Conservation (phyloP, 441 rosid genomes). For the Syzygium syzygioides region DNA sequence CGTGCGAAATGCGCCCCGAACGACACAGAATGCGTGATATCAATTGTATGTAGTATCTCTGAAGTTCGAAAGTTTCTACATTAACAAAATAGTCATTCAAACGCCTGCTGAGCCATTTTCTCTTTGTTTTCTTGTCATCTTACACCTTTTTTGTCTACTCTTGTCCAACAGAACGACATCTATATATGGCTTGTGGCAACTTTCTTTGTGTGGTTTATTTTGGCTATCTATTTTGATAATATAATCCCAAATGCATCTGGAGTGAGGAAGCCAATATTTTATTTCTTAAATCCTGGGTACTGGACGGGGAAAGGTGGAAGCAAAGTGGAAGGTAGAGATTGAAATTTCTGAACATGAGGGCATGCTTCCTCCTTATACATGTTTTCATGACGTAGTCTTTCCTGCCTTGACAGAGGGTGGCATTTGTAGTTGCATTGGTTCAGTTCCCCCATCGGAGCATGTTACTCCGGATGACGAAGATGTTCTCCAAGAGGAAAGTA, state of each 20-base stretch:
- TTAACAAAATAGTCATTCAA: neutral
- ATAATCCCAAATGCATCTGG: slow-evolving; percentile 76
- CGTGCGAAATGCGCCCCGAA: slow-evolving; percentile 43
- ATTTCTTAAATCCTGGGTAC: slow-evolving; percentile 73
- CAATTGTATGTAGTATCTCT: slow-evolving; percentile 48
- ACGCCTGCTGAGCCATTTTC: neutral
- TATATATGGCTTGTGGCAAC: slow-evolving; percentile 62
- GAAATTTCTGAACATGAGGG: neutral
- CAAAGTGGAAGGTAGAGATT: slow-evolving; percentile 52
- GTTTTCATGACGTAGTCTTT: slow-evolving; percentile 12
- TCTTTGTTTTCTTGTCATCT: neutral
- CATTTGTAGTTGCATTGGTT: slow-evolving; percentile 70
- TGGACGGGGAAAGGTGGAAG: slow-evolving; percentile 88
- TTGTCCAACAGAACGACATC: slow-evolving; percentile 54
- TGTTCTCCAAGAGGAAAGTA: slow-evolving; percentile 79
- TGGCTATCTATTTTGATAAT: slow-evolving; percentile 85
- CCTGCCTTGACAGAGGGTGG: slow-evolving; percentile 57
- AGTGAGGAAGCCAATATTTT: slow-evolving; percentile 64
- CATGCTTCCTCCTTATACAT: neutral
- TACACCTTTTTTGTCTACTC: slow-evolving; percentile 7
- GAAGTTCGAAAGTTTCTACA: neutral
- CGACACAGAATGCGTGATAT: slow-evolving; percentile 41
- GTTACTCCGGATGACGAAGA: slow-evolving; percentile 70
- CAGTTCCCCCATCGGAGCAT: slow-evolving; percentile 48
- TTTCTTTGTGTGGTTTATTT: slow-evolving; percentile 56